Conservation (phyloP, 78 protist species). For the Polysphondylium violaceum region DNA sequence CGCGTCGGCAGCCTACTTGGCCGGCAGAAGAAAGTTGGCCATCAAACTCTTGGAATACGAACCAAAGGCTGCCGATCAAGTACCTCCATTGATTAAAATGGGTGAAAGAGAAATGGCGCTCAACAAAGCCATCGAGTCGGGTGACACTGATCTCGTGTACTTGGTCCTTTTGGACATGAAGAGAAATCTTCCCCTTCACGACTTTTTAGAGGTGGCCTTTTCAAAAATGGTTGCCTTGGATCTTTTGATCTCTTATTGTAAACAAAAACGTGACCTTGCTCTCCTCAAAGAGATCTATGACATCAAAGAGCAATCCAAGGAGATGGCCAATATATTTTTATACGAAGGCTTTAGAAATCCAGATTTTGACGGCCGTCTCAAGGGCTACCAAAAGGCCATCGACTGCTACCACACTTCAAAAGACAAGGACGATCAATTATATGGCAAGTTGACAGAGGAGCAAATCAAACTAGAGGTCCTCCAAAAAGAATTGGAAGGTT, state of each 20-base stretch:
- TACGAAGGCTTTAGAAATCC: constrained; percentile 8
- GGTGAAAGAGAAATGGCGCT: constrained; percentile 84
- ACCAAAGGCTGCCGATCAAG: constrained; percentile 92
- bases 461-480: constrained; percentile 66
- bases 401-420: constrained; percentile 2
- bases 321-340: constrained; percentile 21
- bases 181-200: background rate
- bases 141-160: constrained; percentile 88
- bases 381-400: background rate
- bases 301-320: constrained; percentile 13
- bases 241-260: constrained; percentile 31
- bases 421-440: constrained; percentile 51
- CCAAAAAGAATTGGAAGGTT: constrained; percentile 79
- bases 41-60: constrained; percentile 89
- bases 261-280: constrained; percentile 53
- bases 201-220: constrained; percentile 36
- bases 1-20: constrained; percentile 83
- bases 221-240: constrained; percentile 72
- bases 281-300: constrained; percentile 26
- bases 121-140: constrained; percentile 87
- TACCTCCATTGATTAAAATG: constrained; percentile 92
- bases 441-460: constrained; percentile 51
- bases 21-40: constrained; percentile 69
- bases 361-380: constrained; percentile 30
- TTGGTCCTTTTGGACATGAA: constrained; percentile 35